Evolutionary conservation across 2,329 filamentous ascomycete species (phyloP).

Genomic region (Alternaria dauci): DNA sequence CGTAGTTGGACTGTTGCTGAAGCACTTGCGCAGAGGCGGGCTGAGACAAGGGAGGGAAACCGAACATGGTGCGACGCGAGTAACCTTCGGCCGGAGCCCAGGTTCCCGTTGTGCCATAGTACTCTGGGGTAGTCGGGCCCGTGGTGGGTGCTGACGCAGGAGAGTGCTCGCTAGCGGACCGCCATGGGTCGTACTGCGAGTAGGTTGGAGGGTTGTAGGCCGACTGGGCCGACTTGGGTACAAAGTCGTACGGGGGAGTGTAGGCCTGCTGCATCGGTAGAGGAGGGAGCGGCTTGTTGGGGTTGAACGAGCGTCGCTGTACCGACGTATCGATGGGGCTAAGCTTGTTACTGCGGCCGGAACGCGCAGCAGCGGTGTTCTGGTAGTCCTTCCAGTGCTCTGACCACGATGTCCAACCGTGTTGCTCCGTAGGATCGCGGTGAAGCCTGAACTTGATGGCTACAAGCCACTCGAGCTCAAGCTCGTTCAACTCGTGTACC

Average conservation of each 20-base stretch:
- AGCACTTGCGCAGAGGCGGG: constrained; percentile 53
- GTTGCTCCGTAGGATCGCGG: constrained; percentile 79
- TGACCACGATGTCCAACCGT: constrained; percentile 73
- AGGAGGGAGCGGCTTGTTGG: constrained; percentile 56
- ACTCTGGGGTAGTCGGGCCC: constrained; percentile 63
- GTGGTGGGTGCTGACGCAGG: constrained; percentile 64
- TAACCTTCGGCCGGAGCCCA: constrained; percentile 59
- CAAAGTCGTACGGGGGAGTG: constrained; percentile 46
- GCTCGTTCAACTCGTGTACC: constrained; percentile 81
- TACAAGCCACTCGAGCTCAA: constrained; percentile 88
- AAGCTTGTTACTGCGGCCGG: constrained; percentile 55
- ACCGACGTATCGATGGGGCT: constrained; percentile 72
- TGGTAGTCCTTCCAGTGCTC: constrained; percentile 72
- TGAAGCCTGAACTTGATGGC: constrained; percentile 86
- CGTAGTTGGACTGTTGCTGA: constrained; percentile 50
- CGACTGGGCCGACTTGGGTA: constrained; percentile 47
- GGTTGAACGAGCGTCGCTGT: constrained; percentile 58
- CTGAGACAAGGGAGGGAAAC: constrained; percentile 50
- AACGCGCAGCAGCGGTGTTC: constrained; percentile 56
- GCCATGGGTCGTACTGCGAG: constrained; percentile 54
- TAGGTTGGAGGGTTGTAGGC: constrained; percentile 49
- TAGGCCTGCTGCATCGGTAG: constrained; percentile 53
- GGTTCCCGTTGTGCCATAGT: constrained; percentile 56
- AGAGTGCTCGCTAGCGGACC: constrained; percentile 55
- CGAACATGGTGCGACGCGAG: constrained; percentile 54